Evolutionary conservation across 2,329 filamentous ascomycete genomes (phyloP).

Genomic region (Fusarium bulbicola): DNA sequence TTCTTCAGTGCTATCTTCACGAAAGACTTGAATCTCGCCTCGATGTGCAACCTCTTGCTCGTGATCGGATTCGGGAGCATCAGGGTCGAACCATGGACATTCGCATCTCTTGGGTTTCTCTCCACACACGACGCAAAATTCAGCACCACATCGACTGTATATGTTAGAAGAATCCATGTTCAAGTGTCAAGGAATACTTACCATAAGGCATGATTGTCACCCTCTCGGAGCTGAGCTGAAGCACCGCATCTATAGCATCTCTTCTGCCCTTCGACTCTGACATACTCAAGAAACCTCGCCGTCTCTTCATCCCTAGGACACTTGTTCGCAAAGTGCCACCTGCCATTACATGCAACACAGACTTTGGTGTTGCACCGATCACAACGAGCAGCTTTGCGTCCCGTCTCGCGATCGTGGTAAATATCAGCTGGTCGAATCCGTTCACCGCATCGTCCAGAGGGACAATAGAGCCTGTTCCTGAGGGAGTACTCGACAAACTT

Average conservation of each 20-base stretch:
- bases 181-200: conserved; percentile 51
- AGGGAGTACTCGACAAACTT: conserved; percentile 82
- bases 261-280: conserved; percentile 76
- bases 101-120: conserved; percentile 83
- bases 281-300: conserved; percentile 69
- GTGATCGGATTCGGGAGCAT: conserved; percentile 62
- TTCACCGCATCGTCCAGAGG: conserved; percentile 74
- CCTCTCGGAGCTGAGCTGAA: conserved; percentile 81
- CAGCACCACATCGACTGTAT: conserved; percentile 75
- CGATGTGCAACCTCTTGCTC: conserved; percentile 61
- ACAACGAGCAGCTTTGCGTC: conserved; percentile 75
- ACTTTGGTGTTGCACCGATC: conserved; percentile 76
- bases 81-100: conserved; percentile 81
- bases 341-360: conserved; percentile 77
- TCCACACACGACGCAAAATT: conserved; percentile 90
- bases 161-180: conserved; percentile 14
- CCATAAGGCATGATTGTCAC: conserved; percentile 91
- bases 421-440: conserved; percentile 82
- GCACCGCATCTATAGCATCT: conserved; percentile 77
- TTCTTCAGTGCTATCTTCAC: conserved; percentile 42
- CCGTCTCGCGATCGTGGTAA: conserved; percentile 62
- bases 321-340: conserved; percentile 74
- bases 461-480: conserved; percentile 81
- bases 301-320: conserved; percentile 79
- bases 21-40: conserved; percentile 38